These are phyloP conservation scores for Gracilariopsis chorda DNA, from an alignment of 23 red algal species.

Conservation along the genomic window DNA sequence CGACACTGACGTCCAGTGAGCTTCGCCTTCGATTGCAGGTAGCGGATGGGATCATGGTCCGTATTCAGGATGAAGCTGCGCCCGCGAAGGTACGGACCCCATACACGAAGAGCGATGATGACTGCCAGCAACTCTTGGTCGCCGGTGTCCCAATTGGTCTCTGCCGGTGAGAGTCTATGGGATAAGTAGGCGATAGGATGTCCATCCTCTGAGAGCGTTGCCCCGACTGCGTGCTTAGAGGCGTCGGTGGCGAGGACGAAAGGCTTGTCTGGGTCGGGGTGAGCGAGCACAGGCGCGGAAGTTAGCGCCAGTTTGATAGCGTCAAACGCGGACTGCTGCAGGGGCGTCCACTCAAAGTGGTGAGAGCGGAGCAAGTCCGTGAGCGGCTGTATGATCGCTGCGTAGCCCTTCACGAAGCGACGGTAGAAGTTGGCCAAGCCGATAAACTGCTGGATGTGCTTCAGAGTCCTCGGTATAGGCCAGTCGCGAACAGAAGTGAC, in stretches of 20 bases:
- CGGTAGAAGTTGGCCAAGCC: conserved; percentile 23
- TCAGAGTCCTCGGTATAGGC: not conserved
- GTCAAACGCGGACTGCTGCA: not conserved
- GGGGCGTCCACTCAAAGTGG: not conserved
- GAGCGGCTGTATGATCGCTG: not conserved
- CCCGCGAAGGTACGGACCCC: not conserved
- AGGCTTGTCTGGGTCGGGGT: not conserved
- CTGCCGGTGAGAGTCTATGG: not conserved
- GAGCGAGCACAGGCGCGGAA: not conserved
- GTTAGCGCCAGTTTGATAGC: not conserved
- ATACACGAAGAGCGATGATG: not conserved
- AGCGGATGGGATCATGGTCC: conserved; percentile 24
- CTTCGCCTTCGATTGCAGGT: conserved; percentile 20
- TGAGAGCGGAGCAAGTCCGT: conserved; percentile 21
- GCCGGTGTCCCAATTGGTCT: not conserved
- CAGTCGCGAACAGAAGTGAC: not conserved
- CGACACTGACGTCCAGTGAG: not conserved
- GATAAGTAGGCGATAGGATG: no score
- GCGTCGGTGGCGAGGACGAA: not conserved
- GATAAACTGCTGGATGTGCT: conserved; percentile 18
- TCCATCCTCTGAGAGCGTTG: not conserved
- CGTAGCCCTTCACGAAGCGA: conserved; percentile 19
- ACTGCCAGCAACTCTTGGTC: not conserved
- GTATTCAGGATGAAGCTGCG: not conserved
- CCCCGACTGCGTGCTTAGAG: conserved; percentile 14